Base-by-base conservation (phyloP, 1,139 yeast species). In the Diutina siamensis region DNA sequence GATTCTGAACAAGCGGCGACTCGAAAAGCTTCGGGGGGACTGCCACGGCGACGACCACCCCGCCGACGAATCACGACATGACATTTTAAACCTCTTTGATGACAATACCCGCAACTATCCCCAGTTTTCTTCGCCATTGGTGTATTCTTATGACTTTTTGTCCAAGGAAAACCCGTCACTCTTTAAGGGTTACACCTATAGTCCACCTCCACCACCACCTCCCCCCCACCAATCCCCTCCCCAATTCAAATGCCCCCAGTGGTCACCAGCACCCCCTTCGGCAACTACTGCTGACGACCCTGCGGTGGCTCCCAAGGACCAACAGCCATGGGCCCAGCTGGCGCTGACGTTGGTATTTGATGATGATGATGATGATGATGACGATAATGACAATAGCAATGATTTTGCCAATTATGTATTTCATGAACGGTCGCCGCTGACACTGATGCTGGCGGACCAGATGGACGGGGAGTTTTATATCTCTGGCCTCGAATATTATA, bases 111-210 rank as follows among this genome's bases (percentile, higher is more conserved):
- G 36, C 7, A 18, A 49, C 20, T 49, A 51, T n/a, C 42, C 42
- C n/a, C 42, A 20, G 32, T 58, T 59, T 53, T 61, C 68, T 2
- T 69, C 70, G 0, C 74, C 76, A 7, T 57, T 71, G 52, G 74
- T 71, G 22, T 71, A 68, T 51, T 75, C 69, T 54, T 68, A 67
- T 51, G 66, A 66, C 45, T 70, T 69, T 17, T 36, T 44, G 17
- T 15, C 28, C 18, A n/a, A 18, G 12, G 45, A 33, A n/a, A 44
- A 34, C 15, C 40, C 40, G 8, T 64, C 62, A 48, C 52, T 70
- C 28, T 71, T 71, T 56, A 67, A 64, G 48, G 61, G 67, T 44
- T 68, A 57, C 50, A 58, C 59, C 35, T 70, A 62, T 50, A 58
- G 55, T 32, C 67, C 68, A 22, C 51, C 44, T 13, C 44, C 46